Conservation (phyloP, 768 basidiomycete species). For the Kwoniella heveanensis region DNA sequence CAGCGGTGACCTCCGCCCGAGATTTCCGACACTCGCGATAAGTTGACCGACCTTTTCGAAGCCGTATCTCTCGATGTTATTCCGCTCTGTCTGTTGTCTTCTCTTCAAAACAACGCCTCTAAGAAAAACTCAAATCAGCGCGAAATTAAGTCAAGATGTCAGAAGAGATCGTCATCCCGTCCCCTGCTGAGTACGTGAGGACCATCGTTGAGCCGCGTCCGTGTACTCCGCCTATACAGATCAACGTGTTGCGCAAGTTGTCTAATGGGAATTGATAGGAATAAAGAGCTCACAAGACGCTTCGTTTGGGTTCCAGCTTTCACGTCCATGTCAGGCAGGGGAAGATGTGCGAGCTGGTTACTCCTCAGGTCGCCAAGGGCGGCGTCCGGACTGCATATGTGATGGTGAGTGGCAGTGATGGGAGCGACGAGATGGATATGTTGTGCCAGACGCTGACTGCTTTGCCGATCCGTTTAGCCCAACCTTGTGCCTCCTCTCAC, state of each 20-base stretch:
- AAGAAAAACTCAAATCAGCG: not conserved
- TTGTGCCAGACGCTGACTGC: too few relatives aligned
- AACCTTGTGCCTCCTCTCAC: conserved; percentile 89
- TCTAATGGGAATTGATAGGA: too few relatives aligned
- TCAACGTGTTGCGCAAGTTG: not conserved
- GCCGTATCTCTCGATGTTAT: too few relatives aligned
- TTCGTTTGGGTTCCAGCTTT: conserved; percentile 61
- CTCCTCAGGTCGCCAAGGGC: conserved; percentile 84
- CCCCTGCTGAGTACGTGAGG: conserved; percentile 52
- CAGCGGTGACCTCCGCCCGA: too few relatives aligned
- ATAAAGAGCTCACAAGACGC: too few relatives aligned
- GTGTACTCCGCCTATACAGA: too few relatives aligned
- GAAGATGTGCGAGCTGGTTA: conserved; percentile 74
- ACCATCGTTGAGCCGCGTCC: too few relatives aligned
- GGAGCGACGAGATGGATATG: too few relatives aligned
- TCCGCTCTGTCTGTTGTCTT: too few relatives aligned
- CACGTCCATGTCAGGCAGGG: conserved; percentile 97
- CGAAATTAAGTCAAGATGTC: conserved; percentile 3
- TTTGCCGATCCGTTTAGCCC: conserved; percentile 66
- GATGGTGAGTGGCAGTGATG: conserved; percentile 85
- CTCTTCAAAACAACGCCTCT: too few relatives aligned
- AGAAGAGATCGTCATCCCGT: conserved; percentile 44
- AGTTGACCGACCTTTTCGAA: too few relatives aligned
- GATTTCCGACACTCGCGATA: too few relatives aligned
- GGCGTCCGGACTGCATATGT: conserved; percentile 92